A percentile compares a stretch with the other conserved stretches of the same genome.
Conservation (phyloP, 129 eudicot genomes). For the Centrapalus pauciflorus region DNA sequence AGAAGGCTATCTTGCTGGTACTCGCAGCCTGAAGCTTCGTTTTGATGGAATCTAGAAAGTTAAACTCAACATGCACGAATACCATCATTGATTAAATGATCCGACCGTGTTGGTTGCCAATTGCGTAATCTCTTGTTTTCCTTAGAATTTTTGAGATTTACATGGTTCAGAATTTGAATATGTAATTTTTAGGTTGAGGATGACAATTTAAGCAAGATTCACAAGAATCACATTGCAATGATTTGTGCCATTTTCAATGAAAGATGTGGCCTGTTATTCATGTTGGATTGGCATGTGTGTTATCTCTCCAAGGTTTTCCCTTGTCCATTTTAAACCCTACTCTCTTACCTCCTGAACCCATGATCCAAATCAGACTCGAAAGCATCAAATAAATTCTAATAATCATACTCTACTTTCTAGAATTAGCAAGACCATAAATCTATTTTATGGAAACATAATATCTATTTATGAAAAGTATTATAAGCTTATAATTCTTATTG, state of each 20-base stretch:
- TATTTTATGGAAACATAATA: too few species aligned
- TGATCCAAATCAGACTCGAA: too few species aligned
- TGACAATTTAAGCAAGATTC: background rate
- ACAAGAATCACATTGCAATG: background rate
- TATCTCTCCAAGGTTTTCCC: too few species aligned
- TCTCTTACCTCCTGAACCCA: too few species aligned
- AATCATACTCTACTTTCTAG: too few species aligned
- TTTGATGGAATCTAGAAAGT: background rate
- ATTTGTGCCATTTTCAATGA: background rate
- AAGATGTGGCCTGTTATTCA: background rate
- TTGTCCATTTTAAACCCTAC: too few species aligned
- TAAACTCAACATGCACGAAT: background rate
- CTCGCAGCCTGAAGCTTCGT: constrained; percentile 16
- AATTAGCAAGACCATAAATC: too few species aligned
- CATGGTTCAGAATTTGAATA: background rate
- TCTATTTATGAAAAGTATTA: too few species aligned
- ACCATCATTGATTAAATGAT: background rate
- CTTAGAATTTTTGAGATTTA: background rate
- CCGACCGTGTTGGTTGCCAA: constrained; percentile 8
- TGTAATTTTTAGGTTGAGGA: background rate
- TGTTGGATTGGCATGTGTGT: too few species aligned
- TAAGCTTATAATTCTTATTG: too few species aligned
- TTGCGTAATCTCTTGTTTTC: background rate
- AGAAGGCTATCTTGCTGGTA: constrained; percentile 78
- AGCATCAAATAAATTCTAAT: too few species aligned